Conservation (phyloP, 306 rosid species). For the Castanopsis chinensis region DNA sequence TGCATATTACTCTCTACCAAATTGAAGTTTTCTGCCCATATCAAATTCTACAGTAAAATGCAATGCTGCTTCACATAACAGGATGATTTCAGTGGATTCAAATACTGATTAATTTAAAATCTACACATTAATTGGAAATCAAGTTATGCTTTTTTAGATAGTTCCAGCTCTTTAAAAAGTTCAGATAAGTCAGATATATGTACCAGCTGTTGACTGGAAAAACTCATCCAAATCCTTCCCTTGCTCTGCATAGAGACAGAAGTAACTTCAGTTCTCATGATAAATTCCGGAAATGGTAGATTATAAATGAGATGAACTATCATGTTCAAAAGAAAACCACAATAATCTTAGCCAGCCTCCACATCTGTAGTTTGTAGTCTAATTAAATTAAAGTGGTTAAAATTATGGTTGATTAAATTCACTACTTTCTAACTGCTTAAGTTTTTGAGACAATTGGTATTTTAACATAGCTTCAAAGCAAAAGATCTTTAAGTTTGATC, state of each 20-base stretch:
- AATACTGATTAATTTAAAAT: neutral
- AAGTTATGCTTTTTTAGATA: neutral
- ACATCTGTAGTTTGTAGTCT: too few species aligned
- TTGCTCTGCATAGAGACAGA: constrained; percentile 53
- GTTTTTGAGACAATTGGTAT: too few species aligned
- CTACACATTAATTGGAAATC: neutral
- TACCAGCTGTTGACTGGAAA: constrained; percentile 89
- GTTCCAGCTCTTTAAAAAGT: neutral
- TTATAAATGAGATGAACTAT: neutral
- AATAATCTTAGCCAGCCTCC: constrained; percentile 13
- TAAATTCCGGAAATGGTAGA: constrained; percentile 11
- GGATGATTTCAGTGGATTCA: neutral
- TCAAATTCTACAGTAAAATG: neutral
- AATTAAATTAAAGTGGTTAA: too few species aligned
- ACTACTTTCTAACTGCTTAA: too few species aligned
- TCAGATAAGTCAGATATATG: constrained; percentile 3
- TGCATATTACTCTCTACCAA: neutral
- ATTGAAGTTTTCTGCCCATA: neutral
- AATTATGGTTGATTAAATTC: too few species aligned
- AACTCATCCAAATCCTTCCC: constrained; percentile 81
- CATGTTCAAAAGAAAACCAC: neutral
- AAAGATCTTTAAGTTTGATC: too few species aligned
- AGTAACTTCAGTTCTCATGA: constrained; percentile 9
- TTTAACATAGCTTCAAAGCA: too few species aligned
- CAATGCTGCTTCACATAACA: neutral